Base-by-base conservation (phyloP, 75 land plant genomes). In the Cunninghamia lanceolata region DNA sequence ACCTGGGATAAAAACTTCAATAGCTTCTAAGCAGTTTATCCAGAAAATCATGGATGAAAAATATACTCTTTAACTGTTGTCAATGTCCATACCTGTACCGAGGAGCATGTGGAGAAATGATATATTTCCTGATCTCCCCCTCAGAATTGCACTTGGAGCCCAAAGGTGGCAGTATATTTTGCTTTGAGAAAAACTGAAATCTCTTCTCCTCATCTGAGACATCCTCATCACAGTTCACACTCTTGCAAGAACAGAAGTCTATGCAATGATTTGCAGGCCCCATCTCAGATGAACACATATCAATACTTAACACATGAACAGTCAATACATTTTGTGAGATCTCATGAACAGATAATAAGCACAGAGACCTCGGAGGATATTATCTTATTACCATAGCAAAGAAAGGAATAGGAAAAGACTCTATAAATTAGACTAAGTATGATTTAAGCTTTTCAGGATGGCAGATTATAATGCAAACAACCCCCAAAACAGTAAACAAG, bases 121-220 rank as follows among this genome's bases (percentile, higher is more conserved):
- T 68, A 11, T 84, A 9, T 70, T 70, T 59, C 34, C 45, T 68
- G 9, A 14, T 21, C 35, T 21, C 19, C 16, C 5, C 36, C 43
- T 63, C 43, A 15, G 76, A 40, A 38, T 9, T 40, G 9, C 78
- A 59, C 56, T 77, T 40, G 30, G 78, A 66, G 30, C 77, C 85
- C 76, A 84, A 70, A 59, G 77, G 85, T 84, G 85, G 85, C 85
- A 84, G 38, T 11, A 52, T 52, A 35, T 34, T 82, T 52, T 35
- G 84, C 59, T 82, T 82, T 28, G 36, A 82, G 53, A 82, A 82
- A 17, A 32, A 52, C 59, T 52, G 59, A 39, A 39, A 38, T 7
- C 28, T 38, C 45, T 79, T 42, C 82, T 79, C 21, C 46, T 79
- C 81, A 78, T 78, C 81, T 38, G 81, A 78, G 35, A 15, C 40